These are phyloP conservation scores for Astragalus glycyphyllos DNA, from an alignment of 306 rosid genomes.

Conservation along the genomic window DNA sequence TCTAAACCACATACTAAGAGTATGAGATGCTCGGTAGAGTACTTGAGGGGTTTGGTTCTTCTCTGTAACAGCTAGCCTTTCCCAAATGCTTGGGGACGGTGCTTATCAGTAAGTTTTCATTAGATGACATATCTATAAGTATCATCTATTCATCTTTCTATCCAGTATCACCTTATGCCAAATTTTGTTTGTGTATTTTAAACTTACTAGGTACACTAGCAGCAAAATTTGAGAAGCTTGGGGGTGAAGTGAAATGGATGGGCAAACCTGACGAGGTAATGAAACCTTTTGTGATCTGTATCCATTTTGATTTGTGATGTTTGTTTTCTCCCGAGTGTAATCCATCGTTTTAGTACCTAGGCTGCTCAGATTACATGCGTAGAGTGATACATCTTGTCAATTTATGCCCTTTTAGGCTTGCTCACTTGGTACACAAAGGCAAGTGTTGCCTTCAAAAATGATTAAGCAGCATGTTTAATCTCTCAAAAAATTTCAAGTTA, in stretches of 20 bases:
- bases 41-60: too few relatives aligned
- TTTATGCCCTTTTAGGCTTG: conserved; percentile 11
- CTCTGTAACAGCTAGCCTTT: too few relatives aligned
- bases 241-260: conserved; percentile 99
- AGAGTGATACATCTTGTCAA: conserved; percentile 12
- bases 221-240: conserved; percentile 85
- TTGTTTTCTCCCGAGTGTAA: conserved; percentile 28
- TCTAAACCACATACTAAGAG: too few relatives aligned
- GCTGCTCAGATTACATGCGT: conserved; percentile 24
- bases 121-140: not conserved
- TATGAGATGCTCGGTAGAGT: too few relatives aligned
- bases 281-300: conserved; percentile 13
- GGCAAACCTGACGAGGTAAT: conserved; percentile 94
- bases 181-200: conserved; percentile 23
- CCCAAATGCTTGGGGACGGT: too few relatives aligned
- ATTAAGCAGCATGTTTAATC: too few relatives aligned
- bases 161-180: conserved; percentile 33
- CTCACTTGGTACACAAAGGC: conserved; percentile 4
- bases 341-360: conserved; percentile 20
- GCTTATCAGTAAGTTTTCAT: not conserved
- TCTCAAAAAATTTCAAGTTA: too few relatives aligned
- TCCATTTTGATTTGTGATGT: not conserved
- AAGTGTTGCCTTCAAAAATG: conserved; percentile 11
- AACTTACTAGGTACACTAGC: conserved; percentile 75
- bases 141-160: not conserved